Evolutionary conservation across 73 alveolate species (phyloP).

Genomic region (Blepharisma japonicum): DNA sequence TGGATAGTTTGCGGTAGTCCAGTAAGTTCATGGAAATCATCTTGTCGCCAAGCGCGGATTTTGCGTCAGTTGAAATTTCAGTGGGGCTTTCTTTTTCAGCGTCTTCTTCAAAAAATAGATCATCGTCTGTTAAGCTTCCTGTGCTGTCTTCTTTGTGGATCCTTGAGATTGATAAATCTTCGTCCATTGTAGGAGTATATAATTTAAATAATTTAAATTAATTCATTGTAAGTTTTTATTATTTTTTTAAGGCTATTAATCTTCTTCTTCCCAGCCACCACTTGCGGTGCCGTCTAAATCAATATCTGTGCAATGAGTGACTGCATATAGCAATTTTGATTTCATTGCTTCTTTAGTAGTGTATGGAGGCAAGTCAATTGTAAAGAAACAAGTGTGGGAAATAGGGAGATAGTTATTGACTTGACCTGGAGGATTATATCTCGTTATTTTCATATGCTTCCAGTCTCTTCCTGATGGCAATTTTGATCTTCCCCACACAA

Average conservation of each 20-base stretch:
- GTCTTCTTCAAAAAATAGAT: too few relatives aligned
- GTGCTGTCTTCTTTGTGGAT: too few relatives aligned
- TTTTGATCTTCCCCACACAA: conserved; percentile 91
- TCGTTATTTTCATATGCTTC: conserved; percentile 42
- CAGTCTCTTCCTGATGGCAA: conserved; percentile 53
- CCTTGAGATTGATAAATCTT: too few relatives aligned
- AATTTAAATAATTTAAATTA: too few relatives aligned
- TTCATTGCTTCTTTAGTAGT: conserved; percentile 62
- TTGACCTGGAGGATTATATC: conserved; percentile 33
- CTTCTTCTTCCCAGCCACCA: conserved; percentile 79
- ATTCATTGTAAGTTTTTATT: too few relatives aligned
- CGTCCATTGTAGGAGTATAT: too few relatives aligned
- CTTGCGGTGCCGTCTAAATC: conserved; percentile 77
- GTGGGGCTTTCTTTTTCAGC: too few relatives aligned
- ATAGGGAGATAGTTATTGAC: conserved; percentile 66
- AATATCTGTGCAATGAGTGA: conserved; percentile 85
- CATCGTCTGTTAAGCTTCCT: too few relatives aligned
- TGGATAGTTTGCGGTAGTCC: conserved; percentile 54
- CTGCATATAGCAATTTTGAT: conserved; percentile 74
- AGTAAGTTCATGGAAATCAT: background rate
- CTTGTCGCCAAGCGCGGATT: too few relatives aligned
- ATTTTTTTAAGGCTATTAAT: conserved; percentile 31
- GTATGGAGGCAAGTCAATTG: conserved; percentile 75
- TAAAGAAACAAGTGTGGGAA: conserved; percentile 81
- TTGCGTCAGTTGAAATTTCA: too few relatives aligned